A percentile compares a stretch with the other conserved stretches of the same genome.
phyloP scores from a whole-genome alignment of 2,329 filamentous ascomycete genomes.

The Penicillium sp. region DNA sequence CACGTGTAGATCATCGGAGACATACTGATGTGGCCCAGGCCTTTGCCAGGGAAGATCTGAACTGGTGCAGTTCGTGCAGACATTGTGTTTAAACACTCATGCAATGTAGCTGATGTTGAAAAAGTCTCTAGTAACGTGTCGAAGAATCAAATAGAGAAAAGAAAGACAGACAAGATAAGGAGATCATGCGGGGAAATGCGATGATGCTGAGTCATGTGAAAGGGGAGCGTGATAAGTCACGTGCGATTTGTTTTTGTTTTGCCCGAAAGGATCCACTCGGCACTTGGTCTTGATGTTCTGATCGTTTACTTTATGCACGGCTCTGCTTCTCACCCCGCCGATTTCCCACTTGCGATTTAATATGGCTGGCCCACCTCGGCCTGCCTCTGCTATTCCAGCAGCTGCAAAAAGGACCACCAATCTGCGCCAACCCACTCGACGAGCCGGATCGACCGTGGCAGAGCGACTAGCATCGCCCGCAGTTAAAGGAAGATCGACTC shows the following conservation, averaged over 20 bases:
- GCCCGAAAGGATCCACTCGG: constrained; percentile 10
- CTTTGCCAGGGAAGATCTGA: constrained; percentile 62
- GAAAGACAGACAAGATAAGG: constrained; percentile 4
- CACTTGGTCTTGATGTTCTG: background rate
- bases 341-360: constrained; percentile 7
- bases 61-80: constrained; percentile 41
- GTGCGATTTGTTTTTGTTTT: constrained; percentile 26
- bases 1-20: constrained; percentile 13
- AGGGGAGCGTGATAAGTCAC: constrained; percentile 16
- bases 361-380: constrained; percentile 54
- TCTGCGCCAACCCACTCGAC: constrained; percentile 48
- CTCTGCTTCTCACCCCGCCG: constrained; percentile 1
- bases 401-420: constrained; percentile 47
- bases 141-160: background rate
- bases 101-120: background rate
- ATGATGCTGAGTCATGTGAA: constrained; percentile 23
- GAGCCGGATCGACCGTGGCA: constrained; percentile 51
- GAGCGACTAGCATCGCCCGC: constrained; percentile 63
- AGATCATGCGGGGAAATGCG: constrained; percentile 3
- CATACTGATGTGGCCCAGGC: constrained; percentile 58
- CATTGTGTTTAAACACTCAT: constrained; percentile 26
- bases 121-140: constrained; percentile 11
- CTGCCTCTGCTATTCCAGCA: constrained; percentile 45
- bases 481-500: constrained; percentile 59
- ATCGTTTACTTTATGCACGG: constrained; percentile 1